phyloP scores from a whole-genome alignment of 2,329 filamentous ascomycete genomes.

The Penicillium brasilianum region DNA sequence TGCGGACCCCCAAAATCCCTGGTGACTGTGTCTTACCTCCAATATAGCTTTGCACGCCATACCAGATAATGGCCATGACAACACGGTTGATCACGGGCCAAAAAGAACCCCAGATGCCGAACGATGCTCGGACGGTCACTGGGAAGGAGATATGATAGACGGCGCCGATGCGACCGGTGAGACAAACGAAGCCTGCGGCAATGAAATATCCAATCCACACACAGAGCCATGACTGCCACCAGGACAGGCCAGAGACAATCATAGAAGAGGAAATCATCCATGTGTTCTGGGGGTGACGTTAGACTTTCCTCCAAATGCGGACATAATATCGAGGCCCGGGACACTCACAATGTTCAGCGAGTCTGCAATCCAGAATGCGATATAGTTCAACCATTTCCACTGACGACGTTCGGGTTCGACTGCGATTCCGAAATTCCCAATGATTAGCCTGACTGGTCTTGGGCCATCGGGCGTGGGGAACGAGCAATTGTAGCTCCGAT shows the following conservation, averaged over 20 bases:
- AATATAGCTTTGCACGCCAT: conserved; percentile 76
- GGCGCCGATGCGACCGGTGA: conserved; percentile 83
- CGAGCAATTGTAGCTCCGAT: conserved; percentile 5
- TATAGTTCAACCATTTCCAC: conserved; percentile 88
- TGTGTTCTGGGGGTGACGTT: conserved; percentile 63
- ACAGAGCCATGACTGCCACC: conserved; percentile 92
- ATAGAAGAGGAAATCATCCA: conserved; percentile 92
- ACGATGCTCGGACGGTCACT: conserved; percentile 75
- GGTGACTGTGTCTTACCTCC: conserved; percentile 56
- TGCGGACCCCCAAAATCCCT: too few species aligned
- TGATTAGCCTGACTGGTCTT: conserved; percentile 17
- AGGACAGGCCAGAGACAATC: conserved; percentile 77
- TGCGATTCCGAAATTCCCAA: conserved; percentile 42
- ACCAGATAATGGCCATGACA: conserved; percentile 88
- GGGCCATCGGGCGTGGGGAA: background rate
- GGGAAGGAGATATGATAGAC: conserved; percentile 90
- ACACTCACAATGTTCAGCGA: conserved; percentile 73
- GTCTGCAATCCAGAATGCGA: conserved; percentile 85
- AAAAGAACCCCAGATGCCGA: conserved; percentile 85
- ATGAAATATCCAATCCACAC: conserved; percentile 86
- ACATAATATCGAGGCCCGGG: background rate
- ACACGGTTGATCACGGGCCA: conserved; percentile 90
- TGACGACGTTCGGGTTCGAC: conserved; percentile 79
- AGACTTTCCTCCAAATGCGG: background rate
- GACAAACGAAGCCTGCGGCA: conserved; percentile 73